A percentile compares a stretch with the other conserved stretches of the same genome.
Evolutionary conservation across 2,329 filamentous ascomycete genomes (phyloP).

Genomic region (Alternaria arbusti): DNA sequence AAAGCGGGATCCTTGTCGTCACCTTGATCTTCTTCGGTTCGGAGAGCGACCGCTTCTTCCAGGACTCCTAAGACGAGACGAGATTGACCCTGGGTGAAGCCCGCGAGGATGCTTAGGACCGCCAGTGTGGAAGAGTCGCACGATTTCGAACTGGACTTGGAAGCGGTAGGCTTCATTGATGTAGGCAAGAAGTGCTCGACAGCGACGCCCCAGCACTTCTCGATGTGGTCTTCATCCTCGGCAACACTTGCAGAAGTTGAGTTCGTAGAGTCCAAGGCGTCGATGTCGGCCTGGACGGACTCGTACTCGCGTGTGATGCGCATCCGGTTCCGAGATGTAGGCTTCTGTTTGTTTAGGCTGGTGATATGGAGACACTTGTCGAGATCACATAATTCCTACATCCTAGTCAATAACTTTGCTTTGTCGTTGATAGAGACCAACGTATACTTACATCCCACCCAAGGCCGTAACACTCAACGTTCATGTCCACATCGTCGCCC

Average conservation of each 20-base stretch:
- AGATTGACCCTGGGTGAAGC: constrained; percentile 15
- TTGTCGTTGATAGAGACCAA: accelerated
- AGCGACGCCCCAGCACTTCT: constrained; percentile 5
- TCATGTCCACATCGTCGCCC: constrained; percentile 6
- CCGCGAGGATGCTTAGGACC: not conserved
- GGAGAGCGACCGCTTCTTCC: constrained; percentile 8
- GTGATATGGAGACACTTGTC: constrained; percentile 17
- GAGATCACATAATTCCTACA: constrained; percentile 9
- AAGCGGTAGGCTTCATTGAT: not conserved
- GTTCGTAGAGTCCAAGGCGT: not conserved
- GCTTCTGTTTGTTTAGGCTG: constrained; percentile 10
- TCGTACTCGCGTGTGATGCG: constrained; percentile 13
- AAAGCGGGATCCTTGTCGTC: not conserved
- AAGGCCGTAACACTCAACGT: constrained; percentile 2
- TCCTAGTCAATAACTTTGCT: not conserved
- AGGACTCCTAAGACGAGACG: constrained; percentile 3
- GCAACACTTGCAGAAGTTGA: not conserved
- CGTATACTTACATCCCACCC: constrained; percentile 8
- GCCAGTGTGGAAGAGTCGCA: not conserved
- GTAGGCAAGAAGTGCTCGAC: constrained; percentile 8
- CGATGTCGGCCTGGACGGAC: constrained; percentile 4
- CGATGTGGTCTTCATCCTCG: not conserved
- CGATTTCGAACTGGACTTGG: not conserved
- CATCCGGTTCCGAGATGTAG: constrained; percentile 8
- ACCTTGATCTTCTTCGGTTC: not conserved